phyloP scores from a whole-genome alignment of 352 stramenopile species.

The Phytophthora multivora region DNA sequence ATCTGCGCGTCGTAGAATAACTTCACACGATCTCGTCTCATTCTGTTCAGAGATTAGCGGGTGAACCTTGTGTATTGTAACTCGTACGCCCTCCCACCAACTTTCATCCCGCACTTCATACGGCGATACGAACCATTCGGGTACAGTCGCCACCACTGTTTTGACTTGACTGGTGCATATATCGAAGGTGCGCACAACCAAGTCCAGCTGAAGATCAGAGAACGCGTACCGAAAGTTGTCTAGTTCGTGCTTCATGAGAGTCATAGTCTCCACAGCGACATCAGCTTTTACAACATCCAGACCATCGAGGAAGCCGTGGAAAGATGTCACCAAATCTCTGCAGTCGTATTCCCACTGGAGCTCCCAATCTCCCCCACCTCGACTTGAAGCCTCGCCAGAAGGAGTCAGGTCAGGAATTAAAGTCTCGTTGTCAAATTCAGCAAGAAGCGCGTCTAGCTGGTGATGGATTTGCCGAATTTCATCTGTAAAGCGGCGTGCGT shows the following conservation, averaged over 20 bases:
- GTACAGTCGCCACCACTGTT: conserved; percentile 3
- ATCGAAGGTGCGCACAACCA: conserved; percentile 17
- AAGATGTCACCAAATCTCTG: conserved; percentile 22
- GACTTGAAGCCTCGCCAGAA: conserved; percentile 5
- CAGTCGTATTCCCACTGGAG: conserved; percentile 34
- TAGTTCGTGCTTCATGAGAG: conserved; percentile 31
- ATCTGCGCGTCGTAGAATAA: conserved; percentile 25
- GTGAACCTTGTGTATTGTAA: conserved; percentile 10
- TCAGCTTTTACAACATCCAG: conserved; percentile 2
- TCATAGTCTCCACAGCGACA: conserved; percentile 25
- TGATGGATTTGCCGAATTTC: conserved; percentile 34
- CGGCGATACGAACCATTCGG: conserved; percentile 33
- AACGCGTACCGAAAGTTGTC: conserved; percentile 37
- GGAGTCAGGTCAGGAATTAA: not conserved
- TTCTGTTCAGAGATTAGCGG: not conserved
- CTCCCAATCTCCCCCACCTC: conserved; percentile 19
- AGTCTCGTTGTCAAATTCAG: conserved; percentile 27
- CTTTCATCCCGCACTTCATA: conserved; percentile 33
- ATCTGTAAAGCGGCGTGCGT: conserved; percentile 30
- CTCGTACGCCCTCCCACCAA: conserved; percentile 40
- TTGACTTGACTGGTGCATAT: conserved; percentile 4
- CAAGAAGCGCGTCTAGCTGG: conserved; percentile 31
- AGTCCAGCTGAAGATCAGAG: conserved; percentile 8
- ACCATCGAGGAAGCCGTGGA: conserved; percentile 19
- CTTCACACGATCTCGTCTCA: conserved; percentile 10